phyloP scores from a whole-genome alignment of 495 filamentous ascomycete genomes.

The Cercophora scortea region DNA sequence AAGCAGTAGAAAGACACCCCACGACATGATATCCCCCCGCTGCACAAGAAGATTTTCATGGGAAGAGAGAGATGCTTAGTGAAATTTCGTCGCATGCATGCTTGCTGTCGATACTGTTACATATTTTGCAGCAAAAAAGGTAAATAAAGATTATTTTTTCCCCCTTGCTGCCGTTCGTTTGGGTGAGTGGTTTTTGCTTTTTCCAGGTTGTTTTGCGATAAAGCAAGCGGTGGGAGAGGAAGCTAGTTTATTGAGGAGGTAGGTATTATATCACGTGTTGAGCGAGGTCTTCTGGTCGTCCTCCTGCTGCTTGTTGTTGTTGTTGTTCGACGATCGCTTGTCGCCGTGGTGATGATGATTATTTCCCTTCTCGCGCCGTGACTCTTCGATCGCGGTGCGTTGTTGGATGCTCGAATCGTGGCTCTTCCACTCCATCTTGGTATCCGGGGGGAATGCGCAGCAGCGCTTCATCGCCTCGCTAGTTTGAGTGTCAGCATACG shows the following conservation, averaged over 20 bases:
- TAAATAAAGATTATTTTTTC: no score
- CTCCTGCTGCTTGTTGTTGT: slow-evolving; percentile 14
- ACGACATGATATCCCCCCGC: no score
- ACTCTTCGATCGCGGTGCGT: slow-evolving; percentile 72
- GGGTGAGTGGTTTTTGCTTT: no score
- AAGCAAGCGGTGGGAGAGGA: neutral
- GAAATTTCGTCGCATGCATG: no score
- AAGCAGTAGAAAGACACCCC: no score
- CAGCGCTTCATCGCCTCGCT: slow-evolving; percentile 92
- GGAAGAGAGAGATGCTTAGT: no score
- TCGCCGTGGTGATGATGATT: slow-evolving; percentile 36
- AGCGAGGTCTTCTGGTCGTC: slow-evolving; percentile 14
- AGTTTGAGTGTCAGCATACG: slow-evolving; percentile 2
- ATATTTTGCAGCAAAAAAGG: no score
- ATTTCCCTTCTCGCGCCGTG: slow-evolving; percentile 65
- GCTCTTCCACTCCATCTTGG: slow-evolving; percentile 88
- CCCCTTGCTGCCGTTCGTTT: no score
- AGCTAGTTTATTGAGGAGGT: neutral
- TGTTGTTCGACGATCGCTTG: slow-evolving; percentile 27
- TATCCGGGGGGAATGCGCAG: slow-evolving; percentile 76
- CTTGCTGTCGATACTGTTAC: no score
- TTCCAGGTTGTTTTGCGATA: neutral
- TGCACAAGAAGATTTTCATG: no score
- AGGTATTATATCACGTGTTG: neutral
- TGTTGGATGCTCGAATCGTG: slow-evolving; percentile 79